Evolutionary conservation across 441 rosid species (phyloP).

Genomic region (Mallotus repandus): DNA sequence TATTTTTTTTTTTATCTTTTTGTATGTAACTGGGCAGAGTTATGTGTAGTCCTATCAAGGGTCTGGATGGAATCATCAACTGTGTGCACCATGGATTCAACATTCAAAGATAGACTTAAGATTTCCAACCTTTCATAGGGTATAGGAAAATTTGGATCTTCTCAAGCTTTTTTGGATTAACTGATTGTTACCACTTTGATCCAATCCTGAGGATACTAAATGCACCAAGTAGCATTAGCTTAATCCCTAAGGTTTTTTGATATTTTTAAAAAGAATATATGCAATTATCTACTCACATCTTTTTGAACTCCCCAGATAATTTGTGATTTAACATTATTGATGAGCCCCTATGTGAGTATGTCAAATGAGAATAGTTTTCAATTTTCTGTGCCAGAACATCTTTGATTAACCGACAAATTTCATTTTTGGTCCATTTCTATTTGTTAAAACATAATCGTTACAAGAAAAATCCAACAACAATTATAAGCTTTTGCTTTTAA

Average conservation of each 20-base stretch:
- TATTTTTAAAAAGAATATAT: neutral
- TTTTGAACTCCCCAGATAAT: neutral
- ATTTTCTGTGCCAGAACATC: neutral
- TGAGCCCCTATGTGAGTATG: too few species aligned
- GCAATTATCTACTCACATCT: neutral
- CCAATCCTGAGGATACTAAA: neutral
- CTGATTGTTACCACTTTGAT: neutral
- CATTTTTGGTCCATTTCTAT: neutral
- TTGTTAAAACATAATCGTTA: neutral
- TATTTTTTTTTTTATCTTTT: constrained; percentile 5
- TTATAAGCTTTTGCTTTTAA: constrained; percentile 5
- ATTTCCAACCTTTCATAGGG: neutral
- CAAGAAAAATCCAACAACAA: neutral
- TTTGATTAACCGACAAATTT: too few species aligned
- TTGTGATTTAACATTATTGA: neutral
- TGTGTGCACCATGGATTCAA: neutral
- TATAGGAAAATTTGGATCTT: neutral
- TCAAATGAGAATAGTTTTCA: neutral
- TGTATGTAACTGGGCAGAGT: neutral
- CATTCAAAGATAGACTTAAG: neutral
- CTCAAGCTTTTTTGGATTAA: neutral
- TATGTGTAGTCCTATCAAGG: neutral
- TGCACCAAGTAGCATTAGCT: neutral
- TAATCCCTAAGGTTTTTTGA: neutral
- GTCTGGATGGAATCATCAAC: neutral